A percentile compares a stretch with the other conserved stretches of the same genome.
Conservation (phyloP, 192 early-diverging fungal species). For the Thoreauomyces humboldtii region DNA sequence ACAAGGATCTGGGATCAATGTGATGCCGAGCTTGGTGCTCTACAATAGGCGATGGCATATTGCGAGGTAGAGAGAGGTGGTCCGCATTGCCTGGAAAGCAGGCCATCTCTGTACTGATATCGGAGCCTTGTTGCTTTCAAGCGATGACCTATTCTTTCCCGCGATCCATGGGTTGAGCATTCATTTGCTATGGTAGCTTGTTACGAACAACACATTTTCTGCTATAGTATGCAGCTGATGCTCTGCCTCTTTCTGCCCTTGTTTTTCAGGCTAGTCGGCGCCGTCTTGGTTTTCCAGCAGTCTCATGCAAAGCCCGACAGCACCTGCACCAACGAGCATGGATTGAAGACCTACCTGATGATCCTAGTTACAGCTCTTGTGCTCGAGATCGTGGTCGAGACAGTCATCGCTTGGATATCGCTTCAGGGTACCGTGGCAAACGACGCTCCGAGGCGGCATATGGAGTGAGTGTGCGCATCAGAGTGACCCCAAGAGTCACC, state of each 20-base stretch:
- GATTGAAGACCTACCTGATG: slow-evolving; percentile 16
- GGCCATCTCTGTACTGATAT: not conserved
- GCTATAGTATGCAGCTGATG: not conserved
- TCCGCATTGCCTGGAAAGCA: not conserved
- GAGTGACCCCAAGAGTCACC: too few relatives aligned
- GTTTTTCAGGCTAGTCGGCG: slow-evolving; percentile 13
- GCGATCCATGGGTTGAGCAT: slow-evolving; percentile 16
- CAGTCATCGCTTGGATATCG: slow-evolving; percentile 21
- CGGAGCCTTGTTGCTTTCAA: not conserved
- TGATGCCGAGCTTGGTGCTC: slow-evolving; percentile 27
- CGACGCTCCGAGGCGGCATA: slow-evolving; percentile 23
- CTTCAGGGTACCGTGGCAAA: slow-evolving; percentile 38
- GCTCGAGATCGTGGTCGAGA: slow-evolving; percentile 22
- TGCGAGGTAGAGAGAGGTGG: slow-evolving; percentile 10
- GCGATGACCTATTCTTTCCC: slow-evolving; percentile 32
- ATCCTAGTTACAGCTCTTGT: slow-evolving; percentile 3
- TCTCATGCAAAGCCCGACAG: not conserved
- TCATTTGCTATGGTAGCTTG: slow-evolving; percentile 16
- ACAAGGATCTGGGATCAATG: not conserved
- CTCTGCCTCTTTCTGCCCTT: not conserved
- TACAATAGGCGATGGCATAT: slow-evolving; percentile 28
- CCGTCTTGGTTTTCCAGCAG: slow-evolving; percentile 16
- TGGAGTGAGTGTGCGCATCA: slow-evolving; percentile 18
- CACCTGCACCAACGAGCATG: slow-evolving; percentile 12
- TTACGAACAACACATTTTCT: not conserved